These are phyloP conservation scores for Colletotrichum kahawae DNA, from an alignment of 2,329 filamentous ascomycete species.

Conservation along the genomic window DNA sequence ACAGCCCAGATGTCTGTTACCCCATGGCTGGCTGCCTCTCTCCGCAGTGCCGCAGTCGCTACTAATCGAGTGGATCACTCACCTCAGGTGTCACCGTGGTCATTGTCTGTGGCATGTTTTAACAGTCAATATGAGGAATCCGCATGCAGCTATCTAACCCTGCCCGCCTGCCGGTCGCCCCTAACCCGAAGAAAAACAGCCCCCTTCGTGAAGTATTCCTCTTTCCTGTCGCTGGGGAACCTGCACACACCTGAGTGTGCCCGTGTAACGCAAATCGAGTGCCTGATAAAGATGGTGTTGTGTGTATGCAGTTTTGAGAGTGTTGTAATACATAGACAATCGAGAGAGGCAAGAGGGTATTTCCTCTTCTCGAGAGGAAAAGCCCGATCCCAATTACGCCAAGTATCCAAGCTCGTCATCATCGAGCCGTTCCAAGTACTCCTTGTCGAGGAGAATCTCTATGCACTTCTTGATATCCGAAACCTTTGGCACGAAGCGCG, in stretches of 20 bases:
- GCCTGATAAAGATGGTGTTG: slow-evolving; percentile 3
- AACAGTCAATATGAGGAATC: slow-evolving; percentile 12
- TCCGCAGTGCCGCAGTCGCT: not conserved
- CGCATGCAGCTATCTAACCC: slow-evolving; percentile 18
- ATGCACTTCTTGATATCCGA: slow-evolving; percentile 99
- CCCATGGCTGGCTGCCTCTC: not conserved
- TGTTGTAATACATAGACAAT: slow-evolving; percentile 19
- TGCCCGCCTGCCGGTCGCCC: slow-evolving; percentile 8
- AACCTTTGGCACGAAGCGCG: slow-evolving; percentile 90
- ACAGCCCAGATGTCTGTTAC: not conserved
- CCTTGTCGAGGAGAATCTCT: slow-evolving; percentile 97
- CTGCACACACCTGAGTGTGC: slow-evolving; percentile 12
- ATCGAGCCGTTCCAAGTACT: slow-evolving; percentile 95
- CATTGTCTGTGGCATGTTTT: not conserved
- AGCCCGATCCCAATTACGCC: slow-evolving; percentile 60
- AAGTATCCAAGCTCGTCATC: slow-evolving; percentile 95
- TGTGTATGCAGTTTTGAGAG: slow-evolving; percentile 21
- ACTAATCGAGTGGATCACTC: not conserved
- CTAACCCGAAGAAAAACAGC: slow-evolving; percentile 8
- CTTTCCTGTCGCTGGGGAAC: slow-evolving; percentile 14
- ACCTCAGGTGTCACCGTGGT: not conserved
- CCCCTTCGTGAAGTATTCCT: slow-evolving; percentile 9
- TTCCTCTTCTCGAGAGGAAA: slow-evolving; percentile 15
- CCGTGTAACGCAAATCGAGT: slow-evolving; percentile 7
- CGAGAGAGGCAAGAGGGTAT: slow-evolving; percentile 17